Evolutionary conservation across 768 basidiomycete species (phyloP).

Genomic region (Hericium coralloides): DNA sequence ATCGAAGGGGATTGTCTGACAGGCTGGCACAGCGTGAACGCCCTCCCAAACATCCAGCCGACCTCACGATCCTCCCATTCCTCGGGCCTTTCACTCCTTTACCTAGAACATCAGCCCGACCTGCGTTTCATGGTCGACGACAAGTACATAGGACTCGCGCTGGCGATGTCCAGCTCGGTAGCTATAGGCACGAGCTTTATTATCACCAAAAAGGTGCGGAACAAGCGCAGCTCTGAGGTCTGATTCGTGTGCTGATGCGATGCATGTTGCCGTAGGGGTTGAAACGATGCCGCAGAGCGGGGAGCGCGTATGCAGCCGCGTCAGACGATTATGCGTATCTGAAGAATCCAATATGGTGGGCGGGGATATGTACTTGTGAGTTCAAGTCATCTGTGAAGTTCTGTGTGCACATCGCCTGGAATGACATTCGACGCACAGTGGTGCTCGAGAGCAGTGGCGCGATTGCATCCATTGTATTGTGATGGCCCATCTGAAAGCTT

Average conservation of each 20-base stretch:
- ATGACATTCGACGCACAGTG: constrained; percentile 40
- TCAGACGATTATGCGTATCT: constrained; percentile 77
- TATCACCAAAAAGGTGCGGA: constrained; percentile 91
- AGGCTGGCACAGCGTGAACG: no score
- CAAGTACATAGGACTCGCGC: constrained; percentile 88
- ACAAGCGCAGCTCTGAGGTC: neutral
- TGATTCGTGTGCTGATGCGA: no score
- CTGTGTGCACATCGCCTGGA: neutral
- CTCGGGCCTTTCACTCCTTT: neutral
- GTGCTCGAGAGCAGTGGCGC: constrained; percentile 93
- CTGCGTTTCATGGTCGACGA: constrained; percentile 62
- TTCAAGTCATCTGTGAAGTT: constrained; percentile 20
- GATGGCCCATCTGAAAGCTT: neutral
- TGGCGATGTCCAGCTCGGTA: constrained; percentile 77
- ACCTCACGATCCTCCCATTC: neutral
- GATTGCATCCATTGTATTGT: constrained; percentile 14
- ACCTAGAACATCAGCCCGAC: neutral
- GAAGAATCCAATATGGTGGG: constrained; percentile 94
- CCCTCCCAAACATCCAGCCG: no score
- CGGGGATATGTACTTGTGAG: constrained; percentile 86
- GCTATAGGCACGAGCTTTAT: constrained; percentile 96
- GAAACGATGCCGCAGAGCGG: constrained; percentile 73
- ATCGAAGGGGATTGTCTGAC: no score
- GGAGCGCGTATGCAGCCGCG: constrained; percentile 32
- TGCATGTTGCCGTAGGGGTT: constrained; percentile 51